Conservation (phyloP, 2,329 filamentous ascomycete species). For the Trichoderma afroharzianum region DNA sequence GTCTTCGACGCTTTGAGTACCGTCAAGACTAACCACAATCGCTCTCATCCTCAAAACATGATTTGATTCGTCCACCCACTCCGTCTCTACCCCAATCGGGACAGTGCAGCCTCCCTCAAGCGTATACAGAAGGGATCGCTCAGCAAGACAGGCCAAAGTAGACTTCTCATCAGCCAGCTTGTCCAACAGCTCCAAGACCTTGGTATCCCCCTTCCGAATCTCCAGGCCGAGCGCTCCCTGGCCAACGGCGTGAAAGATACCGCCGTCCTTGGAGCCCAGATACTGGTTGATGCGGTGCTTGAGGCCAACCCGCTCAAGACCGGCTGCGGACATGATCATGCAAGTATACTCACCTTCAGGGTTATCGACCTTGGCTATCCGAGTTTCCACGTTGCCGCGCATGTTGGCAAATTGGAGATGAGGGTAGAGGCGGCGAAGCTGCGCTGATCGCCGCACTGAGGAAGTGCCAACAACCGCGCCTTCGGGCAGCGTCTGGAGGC, state of each 20-base stretch:
- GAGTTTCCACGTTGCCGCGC: conserved; percentile 14
- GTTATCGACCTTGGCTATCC: conserved; percentile 6
- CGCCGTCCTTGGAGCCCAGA: conserved; percentile 13
- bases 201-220: conserved; percentile 8
- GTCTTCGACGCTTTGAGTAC: background rate
- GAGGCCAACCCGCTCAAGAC: conserved; percentile 10
- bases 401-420: conserved; percentile 8
- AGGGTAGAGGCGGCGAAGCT: conserved; percentile 7
- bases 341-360: conserved; percentile 7
- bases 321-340: conserved; percentile 14
- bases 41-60: conserved; percentile 5
- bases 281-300: conserved; percentile 15
- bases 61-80: background rate
- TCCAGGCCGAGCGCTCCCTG: conserved; percentile 13
- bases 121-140: conserved; percentile 3
- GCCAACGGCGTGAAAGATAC: conserved; percentile 5
- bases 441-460: conserved; percentile 6
- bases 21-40: conserved; percentile 13
- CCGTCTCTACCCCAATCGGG: conserved; percentile 13
- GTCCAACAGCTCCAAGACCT: background rate
- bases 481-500: background rate
- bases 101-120: conserved; percentile 8
- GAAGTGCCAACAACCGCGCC: conserved; percentile 12
- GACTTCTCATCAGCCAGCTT: background rate
- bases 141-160: conserved; percentile 11